These are phyloP conservation scores for Metschnikowia drakensbergensis DNA, from an alignment of 805 yeast species.

Conservation along the genomic window DNA sequence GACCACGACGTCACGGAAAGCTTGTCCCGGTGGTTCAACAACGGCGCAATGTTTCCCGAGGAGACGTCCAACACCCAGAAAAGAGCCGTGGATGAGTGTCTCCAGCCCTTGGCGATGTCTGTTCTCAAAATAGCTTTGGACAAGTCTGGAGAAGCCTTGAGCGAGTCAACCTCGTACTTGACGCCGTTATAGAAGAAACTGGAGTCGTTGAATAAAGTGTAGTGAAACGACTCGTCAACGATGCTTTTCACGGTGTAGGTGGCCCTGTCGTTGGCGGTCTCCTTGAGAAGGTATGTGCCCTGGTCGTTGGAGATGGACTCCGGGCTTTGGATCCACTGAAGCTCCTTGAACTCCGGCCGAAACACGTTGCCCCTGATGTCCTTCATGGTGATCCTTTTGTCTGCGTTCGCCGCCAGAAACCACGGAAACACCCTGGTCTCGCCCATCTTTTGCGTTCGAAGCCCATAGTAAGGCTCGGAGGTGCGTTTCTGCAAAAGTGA, in stretches of 20 bases:
- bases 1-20: constrained; percentile 56
- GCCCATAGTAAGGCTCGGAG: not conserved
- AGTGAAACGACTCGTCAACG: constrained; percentile 41
- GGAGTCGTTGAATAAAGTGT: constrained; percentile 49
- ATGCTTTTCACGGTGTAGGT: constrained; percentile 55
- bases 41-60: constrained; percentile 12
- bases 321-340: constrained; percentile 69
- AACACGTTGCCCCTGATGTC: constrained; percentile 53
- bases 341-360: constrained; percentile 45
- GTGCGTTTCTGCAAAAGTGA: constrained; percentile 1
- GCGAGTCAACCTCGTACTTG: constrained; percentile 46
- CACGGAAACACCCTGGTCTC: constrained; percentile 12
- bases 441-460: not conserved
- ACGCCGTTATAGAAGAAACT: constrained; percentile 37
- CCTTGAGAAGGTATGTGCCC: constrained; percentile 57
- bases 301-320: constrained; percentile 49
- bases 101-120: constrained; percentile 49
- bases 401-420: constrained; percentile 9
- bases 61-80: constrained; percentile 20
- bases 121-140: constrained; percentile 56
- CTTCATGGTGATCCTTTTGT: constrained; percentile 27
- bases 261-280: constrained; percentile 35
- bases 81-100: constrained; percentile 18
- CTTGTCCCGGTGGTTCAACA: constrained; percentile 11
- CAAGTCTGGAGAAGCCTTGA: constrained; percentile 67